Evolutionary conservation across 768 basidiomycete species (phyloP).

Genomic region (Piloderma croceum): DNA sequence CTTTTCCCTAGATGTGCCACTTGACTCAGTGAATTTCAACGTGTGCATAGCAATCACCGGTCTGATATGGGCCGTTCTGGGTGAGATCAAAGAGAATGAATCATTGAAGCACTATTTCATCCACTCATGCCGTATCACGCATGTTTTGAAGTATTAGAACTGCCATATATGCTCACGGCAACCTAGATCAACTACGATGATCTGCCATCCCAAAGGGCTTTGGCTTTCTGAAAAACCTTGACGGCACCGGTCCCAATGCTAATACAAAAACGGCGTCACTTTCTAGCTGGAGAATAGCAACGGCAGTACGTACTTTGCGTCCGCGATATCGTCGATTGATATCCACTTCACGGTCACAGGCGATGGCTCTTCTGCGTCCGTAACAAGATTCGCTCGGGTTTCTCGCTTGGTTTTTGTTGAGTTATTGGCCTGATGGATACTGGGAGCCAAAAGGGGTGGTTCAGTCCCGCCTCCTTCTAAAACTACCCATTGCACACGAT

Average conservation of each 20-base stretch:
- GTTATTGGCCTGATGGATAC: constrained; percentile 4
- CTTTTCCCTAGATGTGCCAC: too few relatives aligned
- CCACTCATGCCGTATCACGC: too few relatives aligned
- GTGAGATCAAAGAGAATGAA: too few relatives aligned
- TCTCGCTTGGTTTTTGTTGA: constrained; percentile 7
- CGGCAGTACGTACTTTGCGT: constrained; percentile 51
- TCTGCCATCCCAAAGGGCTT: constrained; percentile 39
- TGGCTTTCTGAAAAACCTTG: constrained; percentile 66
- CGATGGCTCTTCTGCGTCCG: constrained; percentile 12
- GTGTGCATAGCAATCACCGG: too few relatives aligned
- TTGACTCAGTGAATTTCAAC: too few relatives aligned
- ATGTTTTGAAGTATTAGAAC: too few relatives aligned
- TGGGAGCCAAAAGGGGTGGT: constrained; percentile 27
- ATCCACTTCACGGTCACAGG: constrained; percentile 43
- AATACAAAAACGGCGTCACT: constrained; percentile 10
- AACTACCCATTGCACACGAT: constrained; percentile 66
- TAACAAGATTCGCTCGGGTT: constrained; percentile 9
- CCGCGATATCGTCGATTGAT: constrained; percentile 45
- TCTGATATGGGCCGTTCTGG: too few relatives aligned
- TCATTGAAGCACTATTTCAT: too few relatives aligned
- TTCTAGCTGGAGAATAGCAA: constrained; percentile 2
- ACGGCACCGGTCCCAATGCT: constrained; percentile 72
- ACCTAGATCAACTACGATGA: background rate
- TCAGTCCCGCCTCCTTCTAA: constrained; percentile 48
- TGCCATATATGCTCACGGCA: background rate